Conservation (phyloP, 2,329 filamentous ascomycete species). For the Pseudocercospora crystallina region DNA sequence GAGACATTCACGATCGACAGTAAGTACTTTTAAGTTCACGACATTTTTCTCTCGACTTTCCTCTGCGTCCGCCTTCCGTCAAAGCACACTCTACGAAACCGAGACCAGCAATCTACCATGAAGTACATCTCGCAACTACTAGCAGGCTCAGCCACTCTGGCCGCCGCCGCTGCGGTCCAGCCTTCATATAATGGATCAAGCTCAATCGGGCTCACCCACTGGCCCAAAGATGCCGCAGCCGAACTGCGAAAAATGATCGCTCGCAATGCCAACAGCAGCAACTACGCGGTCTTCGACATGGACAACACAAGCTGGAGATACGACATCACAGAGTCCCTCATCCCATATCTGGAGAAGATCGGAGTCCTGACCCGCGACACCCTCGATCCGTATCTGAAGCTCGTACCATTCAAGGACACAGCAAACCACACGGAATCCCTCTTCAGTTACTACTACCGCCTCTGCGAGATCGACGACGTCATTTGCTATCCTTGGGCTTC, state of each 20-base stretch:
- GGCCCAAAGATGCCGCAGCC: conserved; percentile 19
- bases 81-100: no score
- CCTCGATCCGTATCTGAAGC: conserved; percentile 42
- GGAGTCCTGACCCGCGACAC: conserved; percentile 44
- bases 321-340: conserved; percentile 47
- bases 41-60: no score
- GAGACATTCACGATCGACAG: no score
- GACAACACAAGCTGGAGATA: conserved; percentile 48
- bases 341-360: conserved; percentile 46
- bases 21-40: no score
- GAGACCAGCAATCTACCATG: no score
- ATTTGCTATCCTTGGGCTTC: conserved; percentile 48
- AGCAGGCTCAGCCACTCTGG: no score
- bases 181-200: neutral
- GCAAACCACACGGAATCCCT: conserved; percentile 42
- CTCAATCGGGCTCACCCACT: conserved; percentile 11
- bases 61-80: no score
- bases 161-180: no score
- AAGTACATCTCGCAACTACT: no score
- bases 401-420: conserved; percentile 47
- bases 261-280: conserved; percentile 22
- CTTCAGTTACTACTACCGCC: conserved; percentile 48
- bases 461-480: conserved; percentile 45
- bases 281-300: conserved; percentile 40
- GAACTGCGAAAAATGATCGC: conserved; percentile 20